Conservation (phyloP, 2,329 filamentous ascomycete genomes). For the Ascomycota sp. region DNA sequence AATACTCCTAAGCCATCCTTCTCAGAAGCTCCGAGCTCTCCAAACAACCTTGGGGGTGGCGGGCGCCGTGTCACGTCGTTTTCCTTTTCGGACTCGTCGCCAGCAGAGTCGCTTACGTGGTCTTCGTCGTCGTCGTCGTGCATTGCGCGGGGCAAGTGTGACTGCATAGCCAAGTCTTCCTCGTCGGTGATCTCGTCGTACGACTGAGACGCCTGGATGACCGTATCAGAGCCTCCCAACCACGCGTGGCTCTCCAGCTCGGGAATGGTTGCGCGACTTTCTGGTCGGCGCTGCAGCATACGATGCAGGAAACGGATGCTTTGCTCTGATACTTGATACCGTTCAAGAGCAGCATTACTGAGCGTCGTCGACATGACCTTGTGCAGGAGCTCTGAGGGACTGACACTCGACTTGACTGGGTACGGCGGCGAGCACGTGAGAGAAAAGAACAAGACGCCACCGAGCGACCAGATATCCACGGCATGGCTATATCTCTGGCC, state of each 20-base stretch:
- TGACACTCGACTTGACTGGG: conserved; percentile 53
- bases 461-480: conserved; percentile 91
- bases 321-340: conserved; percentile 35
- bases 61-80: conserved; percentile 41
- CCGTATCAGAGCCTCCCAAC: conserved; percentile 26
- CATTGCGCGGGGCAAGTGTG: conserved; percentile 26
- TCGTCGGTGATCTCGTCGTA: conserved; percentile 44
- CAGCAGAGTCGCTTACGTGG: conserved; percentile 20
- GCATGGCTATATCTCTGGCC: conserved; percentile 67
- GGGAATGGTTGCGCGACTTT: conserved; percentile 50
- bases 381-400: conserved; percentile 60
- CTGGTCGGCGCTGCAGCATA: conserved; percentile 71
- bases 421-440: conserved; percentile 69
- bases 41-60: conserved; percentile 26
- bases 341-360: conserved; percentile 42
- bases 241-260: conserved; percentile 55
- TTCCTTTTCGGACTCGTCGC: conserved; percentile 62
- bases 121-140: conserved; percentile 13
- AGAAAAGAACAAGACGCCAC: conserved; percentile 74
- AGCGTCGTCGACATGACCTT: conserved; percentile 67
- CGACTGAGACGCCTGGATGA: conserved; percentile 20
- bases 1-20: conserved; percentile 32
- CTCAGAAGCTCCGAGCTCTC: conserved; percentile 32
- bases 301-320: conserved; percentile 54
- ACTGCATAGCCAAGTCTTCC: conserved; percentile 33